phyloP scores from a whole-genome alignment of 371 early-diverging fungal genomes.

The Mortierella sp. region DNA sequence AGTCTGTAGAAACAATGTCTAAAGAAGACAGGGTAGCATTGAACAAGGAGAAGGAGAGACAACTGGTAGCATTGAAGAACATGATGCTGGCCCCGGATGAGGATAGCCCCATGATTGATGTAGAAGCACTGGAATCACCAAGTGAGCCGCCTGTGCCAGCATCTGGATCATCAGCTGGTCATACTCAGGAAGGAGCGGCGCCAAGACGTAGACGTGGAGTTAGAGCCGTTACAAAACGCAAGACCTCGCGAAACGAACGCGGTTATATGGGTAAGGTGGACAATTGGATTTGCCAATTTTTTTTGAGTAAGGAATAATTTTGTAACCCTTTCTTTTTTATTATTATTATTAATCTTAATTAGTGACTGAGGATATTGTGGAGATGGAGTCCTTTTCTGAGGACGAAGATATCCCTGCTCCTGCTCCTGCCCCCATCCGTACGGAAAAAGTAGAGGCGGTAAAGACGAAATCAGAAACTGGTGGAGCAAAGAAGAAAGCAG shows the following conservation, averaged over 20 bases:
- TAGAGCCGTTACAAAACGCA: constrained; percentile 61
- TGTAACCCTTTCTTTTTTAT: background rate
- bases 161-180: background rate
- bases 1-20: constrained; percentile 22
- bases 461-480: background rate
- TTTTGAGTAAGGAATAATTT: background rate
- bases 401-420: constrained; percentile 36
- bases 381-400: constrained; percentile 49
- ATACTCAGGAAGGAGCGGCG: background rate
- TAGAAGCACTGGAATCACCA: constrained; percentile 22
- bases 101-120: constrained; percentile 46
- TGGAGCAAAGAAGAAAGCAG: constrained; percentile 43
- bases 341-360: constrained; percentile 1
- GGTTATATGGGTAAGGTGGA: constrained; percentile 60
- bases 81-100: constrained; percentile 54
- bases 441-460: constrained; percentile 2
- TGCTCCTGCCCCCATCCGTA: constrained; percentile 12
- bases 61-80: constrained; percentile 44
- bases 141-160: background rate
- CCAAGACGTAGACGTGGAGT: constrained; percentile 41
- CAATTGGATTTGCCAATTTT: no score
- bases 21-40: constrained; percentile 33
- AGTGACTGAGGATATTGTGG: constrained; percentile 51
- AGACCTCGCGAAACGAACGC: constrained; percentile 62
- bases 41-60: constrained; percentile 45